Conservation (phyloP, 1,284 basidiomycete genomes). For the Coniferiporia weirii region DNA sequence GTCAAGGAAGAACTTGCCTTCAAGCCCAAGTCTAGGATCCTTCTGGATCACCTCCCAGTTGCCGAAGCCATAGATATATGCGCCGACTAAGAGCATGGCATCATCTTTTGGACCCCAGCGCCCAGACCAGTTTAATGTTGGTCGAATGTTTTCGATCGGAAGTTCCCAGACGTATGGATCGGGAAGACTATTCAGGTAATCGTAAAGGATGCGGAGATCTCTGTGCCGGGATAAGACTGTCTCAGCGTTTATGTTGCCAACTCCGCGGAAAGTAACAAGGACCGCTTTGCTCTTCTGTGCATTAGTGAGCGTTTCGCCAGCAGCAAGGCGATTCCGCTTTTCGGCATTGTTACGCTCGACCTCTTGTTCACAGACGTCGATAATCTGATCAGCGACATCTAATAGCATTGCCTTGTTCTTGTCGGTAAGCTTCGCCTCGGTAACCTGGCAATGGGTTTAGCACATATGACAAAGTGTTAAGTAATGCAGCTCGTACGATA, state of each 20-base stretch:
- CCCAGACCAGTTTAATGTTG: conserved; percentile 93
- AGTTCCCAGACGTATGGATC: conserved; percentile 81
- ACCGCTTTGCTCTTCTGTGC: conserved; percentile 94
- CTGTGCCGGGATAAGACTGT: conserved; percentile 89
- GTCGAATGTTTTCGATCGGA: conserved; percentile 89
- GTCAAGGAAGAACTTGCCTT: conserved; percentile 96
- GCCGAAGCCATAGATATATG: conserved; percentile 92
- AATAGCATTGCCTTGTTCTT: conserved; percentile 94
- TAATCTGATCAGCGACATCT: conserved; percentile 90
- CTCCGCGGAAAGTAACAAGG: conserved; percentile 84
- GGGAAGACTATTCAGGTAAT: conserved; percentile 64
- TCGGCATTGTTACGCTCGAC: conserved; percentile 81
- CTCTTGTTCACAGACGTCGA: conserved; percentile 80
- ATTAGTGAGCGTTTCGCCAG: conserved; percentile 81
- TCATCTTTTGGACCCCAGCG: conserved; percentile 94
- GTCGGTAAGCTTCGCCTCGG: conserved; percentile 88
- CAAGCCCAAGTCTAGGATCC: conserved; percentile 78
- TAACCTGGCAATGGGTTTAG: conserved; percentile 48
- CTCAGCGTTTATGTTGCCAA: conserved; percentile 95
- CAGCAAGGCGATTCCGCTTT: conserved; percentile 69
- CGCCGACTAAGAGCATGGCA: conserved; percentile 90
- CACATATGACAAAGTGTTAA: conserved; percentile 12
- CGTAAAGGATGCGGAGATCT: conserved; percentile 86
- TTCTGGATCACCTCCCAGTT: conserved; percentile 96
- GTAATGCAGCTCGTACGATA: conserved; percentile 58